Base-by-base conservation (phyloP, 345 rosid genomes). In the Moringa oleifera region DNA sequence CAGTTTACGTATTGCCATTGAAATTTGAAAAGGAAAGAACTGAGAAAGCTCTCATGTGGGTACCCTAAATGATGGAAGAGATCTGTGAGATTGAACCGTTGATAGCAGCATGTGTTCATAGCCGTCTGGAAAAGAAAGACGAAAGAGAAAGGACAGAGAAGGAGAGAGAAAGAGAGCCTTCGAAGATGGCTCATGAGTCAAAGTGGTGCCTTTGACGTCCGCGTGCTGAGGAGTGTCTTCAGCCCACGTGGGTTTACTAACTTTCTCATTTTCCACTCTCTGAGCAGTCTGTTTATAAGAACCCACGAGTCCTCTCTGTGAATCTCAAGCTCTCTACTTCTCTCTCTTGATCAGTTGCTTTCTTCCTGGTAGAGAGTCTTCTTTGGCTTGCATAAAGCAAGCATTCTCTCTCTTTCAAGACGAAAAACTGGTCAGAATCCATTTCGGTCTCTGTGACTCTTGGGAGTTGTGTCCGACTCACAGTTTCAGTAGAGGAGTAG, bases 381-480 rank as follows among this genome's bases (percentile, higher is more conserved):
- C n/a, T n/a, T n/a, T n/a, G n/a, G n/a, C n/a, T n/a, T n/a, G n/a
- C n/a, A n/a, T n/a, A 8, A 28, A 28, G 33, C 8, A 28, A 8
- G 3, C 8, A 3, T 41, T 41, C 20, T 20, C 31, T 55, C 13
- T 19, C n/a, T 64, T 20, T 46, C 20, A 6, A 18, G 49, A 25
- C 41, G 2, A 52, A 33, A 57, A 54, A 55, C n/a, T n/a, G n/a
- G n/a, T n/a, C n/a, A n/a, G n/a, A n/a, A n/a, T 20, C 51, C 49
- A 50, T 54, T 61, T 68, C 58, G 65, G 68, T 20, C 58, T 62
- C 24, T 53, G 63, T 36, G 53, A 64, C 1, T 53, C 25, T 70
- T 70, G 63, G 57, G 55, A 53, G 22, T 57, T 45, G 54, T 62
- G 53, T 18, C 41, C n/a, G n/a, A 55, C 65, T 60, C 75, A 20